phyloP scores from a whole-genome alignment of 2,329 filamentous ascomycete genomes.

The Scolecobasidium constrictum region DNA sequence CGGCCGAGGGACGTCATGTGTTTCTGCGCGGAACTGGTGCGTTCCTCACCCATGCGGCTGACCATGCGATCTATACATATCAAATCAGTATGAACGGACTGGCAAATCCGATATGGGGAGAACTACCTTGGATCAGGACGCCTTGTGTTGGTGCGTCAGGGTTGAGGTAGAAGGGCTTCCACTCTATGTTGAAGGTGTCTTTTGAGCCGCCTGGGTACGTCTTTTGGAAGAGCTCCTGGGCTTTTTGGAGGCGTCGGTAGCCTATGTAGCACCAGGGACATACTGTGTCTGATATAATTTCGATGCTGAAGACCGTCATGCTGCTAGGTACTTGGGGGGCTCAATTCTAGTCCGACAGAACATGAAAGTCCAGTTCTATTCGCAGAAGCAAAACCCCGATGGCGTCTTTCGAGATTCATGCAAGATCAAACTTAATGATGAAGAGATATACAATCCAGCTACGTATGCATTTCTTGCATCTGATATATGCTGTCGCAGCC shows the following conservation, averaged over 20 bases:
- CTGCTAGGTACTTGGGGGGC: not conserved
- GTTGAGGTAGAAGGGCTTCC: conserved; percentile 29
- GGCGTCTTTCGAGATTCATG: too few species aligned
- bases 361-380: too few species aligned
- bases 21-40: conserved; percentile 17
- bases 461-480: too few species aligned
- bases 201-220: conserved; percentile 27
- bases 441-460: too few species aligned
- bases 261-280: conserved; percentile 30
- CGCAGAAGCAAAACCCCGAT: too few species aligned
- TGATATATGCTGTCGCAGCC: too few species aligned
- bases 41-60: not conserved
- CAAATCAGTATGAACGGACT: too few species aligned
- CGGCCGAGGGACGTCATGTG: conserved; percentile 20
- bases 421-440: too few species aligned
- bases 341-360: too few species aligned
- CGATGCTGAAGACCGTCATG: conserved; percentile 11
- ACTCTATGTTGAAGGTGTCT: conserved; percentile 26
- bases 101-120: not conserved
- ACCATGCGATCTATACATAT: conserved; percentile 1
- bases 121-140: conserved; percentile 10
- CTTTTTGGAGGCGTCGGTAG: conserved; percentile 26
- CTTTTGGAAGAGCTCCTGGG: conserved; percentile 28
- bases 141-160: conserved; percentile 11
- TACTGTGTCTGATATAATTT: conserved; percentile 15